Base-by-base conservation (phyloP, 2,329 filamentous ascomycete genomes). In the Fusarium sp. region DNA sequence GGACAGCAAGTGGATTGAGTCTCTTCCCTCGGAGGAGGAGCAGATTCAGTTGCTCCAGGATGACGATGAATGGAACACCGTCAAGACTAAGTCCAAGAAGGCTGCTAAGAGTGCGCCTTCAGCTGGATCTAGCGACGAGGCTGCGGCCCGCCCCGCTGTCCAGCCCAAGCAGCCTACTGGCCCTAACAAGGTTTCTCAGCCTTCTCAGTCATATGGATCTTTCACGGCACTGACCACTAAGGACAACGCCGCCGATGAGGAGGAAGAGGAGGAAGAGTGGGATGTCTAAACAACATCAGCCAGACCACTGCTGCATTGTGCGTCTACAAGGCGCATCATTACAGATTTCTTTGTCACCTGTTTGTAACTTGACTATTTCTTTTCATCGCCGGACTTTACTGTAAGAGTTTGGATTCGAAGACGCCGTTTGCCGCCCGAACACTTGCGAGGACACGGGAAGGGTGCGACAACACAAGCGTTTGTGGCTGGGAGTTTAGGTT, bases 21-120 rank as follows among this genome's bases (percentile, higher is more conserved):
- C 82, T 11, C 78, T 87, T 2, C 85, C 85, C 4, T 88, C 87
- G 0, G 86, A 89, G 75, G 87, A 89, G 76, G 85, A 89, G 77
- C 87, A 89, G 78, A 79, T 89, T 68, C 82, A 88, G 77, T 79
- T 85, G 74, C 80, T 88, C 55, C 83, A 83, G 70, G 79, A 79
- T 26, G 79, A 76, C 20, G 82, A 84, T 46, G 83, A 88, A 67
- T 90, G 88, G 88, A 88, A 80, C 75, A 88, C 87, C 30, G 88
- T 90, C 48, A 83, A 81, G 73, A 76, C 76, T 62, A 82, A 83
- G 77, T 76, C 80, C 67, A 80, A 82, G 78, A 80, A 80, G 73
- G 75, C 75, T 48, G 58, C 75, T 71, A 80, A 82, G 77, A 80
- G 79, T 71, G 75, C 74, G 28, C 66, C 71, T 49, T 73, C 78